A percentile compares a stretch with the other conserved stretches of the same genome.
These are phyloP conservation scores for Mollisiaceae sp. DNA, from an alignment of 2,329 filamentous ascomycete genomes.

Conservation along the genomic window DNA sequence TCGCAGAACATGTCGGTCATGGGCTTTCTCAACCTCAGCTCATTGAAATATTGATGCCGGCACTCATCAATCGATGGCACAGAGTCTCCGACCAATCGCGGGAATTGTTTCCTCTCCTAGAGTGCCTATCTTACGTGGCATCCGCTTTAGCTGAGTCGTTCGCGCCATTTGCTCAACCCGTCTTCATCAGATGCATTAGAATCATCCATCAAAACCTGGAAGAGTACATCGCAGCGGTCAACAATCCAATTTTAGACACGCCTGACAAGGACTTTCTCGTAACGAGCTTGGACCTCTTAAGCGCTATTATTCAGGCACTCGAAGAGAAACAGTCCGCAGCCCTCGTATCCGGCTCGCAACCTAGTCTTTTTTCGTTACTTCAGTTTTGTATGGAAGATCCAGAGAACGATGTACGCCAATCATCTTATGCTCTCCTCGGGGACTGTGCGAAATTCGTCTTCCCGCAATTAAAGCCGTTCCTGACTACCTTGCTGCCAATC, in stretches of 20 bases:
- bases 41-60: slow-evolving; percentile 89
- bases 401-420: slow-evolving; percentile 92
- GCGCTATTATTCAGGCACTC: slow-evolving; percentile 90
- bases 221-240: slow-evolving; percentile 72
- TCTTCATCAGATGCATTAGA: slow-evolving; percentile 86
- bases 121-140: slow-evolving; percentile 93
- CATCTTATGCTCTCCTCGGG: slow-evolving; percentile 90
- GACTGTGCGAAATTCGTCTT: slow-evolving; percentile 96
- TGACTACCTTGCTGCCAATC: slow-evolving; percentile 77
- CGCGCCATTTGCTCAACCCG: slow-evolving; percentile 80
- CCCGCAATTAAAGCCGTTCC: slow-evolving; percentile 74
- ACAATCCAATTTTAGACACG: slow-evolving; percentile 70
- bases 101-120: slow-evolving; percentile 93
- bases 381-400: slow-evolving; percentile 91
- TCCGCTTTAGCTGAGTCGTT: slow-evolving; percentile 84
- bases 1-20: slow-evolving; percentile 88
- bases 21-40: slow-evolving; percentile 80
- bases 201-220: slow-evolving; percentile 93
- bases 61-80: slow-evolving; percentile 86
- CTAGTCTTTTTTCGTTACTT: slow-evolving; percentile 88
- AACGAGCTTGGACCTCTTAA: slow-evolving; percentile 91
- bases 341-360: slow-evolving; percentile 76
- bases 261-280: slow-evolving; percentile 98
- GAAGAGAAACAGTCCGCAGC: slow-evolving; percentile 74
- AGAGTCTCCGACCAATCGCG: slow-evolving; percentile 86